These are phyloP conservation scores for Capsicum pubescens DNA, from an alignment of 257 asterid species.

Conservation along the genomic window DNA sequence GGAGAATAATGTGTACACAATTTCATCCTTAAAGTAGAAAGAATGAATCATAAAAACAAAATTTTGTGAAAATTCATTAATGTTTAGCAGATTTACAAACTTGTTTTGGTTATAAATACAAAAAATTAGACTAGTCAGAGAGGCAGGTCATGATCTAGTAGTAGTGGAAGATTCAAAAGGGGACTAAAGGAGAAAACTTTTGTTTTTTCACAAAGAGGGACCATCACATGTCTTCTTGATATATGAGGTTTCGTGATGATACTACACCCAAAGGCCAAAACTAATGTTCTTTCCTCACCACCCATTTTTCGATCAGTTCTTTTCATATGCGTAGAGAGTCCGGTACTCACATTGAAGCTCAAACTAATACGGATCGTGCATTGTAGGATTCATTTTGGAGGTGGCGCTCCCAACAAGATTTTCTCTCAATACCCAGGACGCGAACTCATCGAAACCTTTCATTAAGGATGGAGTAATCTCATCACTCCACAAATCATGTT, in stretches of 20 bases:
- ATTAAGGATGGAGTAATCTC: too few species aligned
- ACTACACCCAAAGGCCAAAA: background rate
- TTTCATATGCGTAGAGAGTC: too few species aligned
- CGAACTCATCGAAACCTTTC: too few species aligned
- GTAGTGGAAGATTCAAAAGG: slow-evolving; percentile 20
- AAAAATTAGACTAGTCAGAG: background rate
- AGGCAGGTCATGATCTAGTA: background rate
- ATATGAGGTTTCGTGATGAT: slow-evolving; percentile 22
- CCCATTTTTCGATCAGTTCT: background rate
- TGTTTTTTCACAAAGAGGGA: slow-evolving; percentile 10
- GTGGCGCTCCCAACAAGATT: too few species aligned
- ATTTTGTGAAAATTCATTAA: background rate
- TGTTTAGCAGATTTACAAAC: background rate
- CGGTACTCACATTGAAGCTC: too few species aligned
- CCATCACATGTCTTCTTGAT: slow-evolving; percentile 34
- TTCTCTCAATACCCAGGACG: too few species aligned
- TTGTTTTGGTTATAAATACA: background rate
- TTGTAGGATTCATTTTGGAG: too few species aligned
- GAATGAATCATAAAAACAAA: background rate
- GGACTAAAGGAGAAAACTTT: slow-evolving; percentile 27
- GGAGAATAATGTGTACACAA: too few species aligned
- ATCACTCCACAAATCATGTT: too few species aligned
- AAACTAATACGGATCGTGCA: too few species aligned
- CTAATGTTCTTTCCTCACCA: background rate
- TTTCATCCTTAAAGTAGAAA: too few species aligned